Conservation (phyloP, 805 yeast species). For the Wilhelminamyces savonicus region DNA sequence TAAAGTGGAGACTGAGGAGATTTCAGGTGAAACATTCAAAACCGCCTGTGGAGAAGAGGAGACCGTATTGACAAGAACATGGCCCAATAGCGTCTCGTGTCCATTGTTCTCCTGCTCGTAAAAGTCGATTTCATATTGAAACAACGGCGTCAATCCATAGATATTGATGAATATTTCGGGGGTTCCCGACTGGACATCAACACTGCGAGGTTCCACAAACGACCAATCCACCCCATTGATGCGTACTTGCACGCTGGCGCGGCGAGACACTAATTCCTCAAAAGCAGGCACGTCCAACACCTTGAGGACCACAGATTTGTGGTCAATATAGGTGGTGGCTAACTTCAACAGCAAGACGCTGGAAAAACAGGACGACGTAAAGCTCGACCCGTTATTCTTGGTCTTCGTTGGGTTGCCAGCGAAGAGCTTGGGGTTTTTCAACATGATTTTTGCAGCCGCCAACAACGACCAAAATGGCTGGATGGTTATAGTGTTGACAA, state of each 20-base stretch:
- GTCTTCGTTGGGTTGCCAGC: slow-evolving; percentile 20
- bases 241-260: slow-evolving; percentile 11
- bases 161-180: slow-evolving; percentile 15
- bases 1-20: slow-evolving; percentile 23
- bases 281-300: slow-evolving; percentile 10
- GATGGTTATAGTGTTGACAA: slow-evolving; percentile 11
- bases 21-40: slow-evolving; percentile 19
- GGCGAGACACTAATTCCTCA: slow-evolving; percentile 2
- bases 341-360: slow-evolving; percentile 3
- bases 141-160: slow-evolving; percentile 31
- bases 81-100: slow-evolving; percentile 10
- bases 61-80: slow-evolving; percentile 25
- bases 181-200: background rate
- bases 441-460: slow-evolving; percentile 31
- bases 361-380: slow-evolving; percentile 3
- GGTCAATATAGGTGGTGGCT: slow-evolving; percentile 22
- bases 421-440: slow-evolving; percentile 22
- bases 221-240: slow-evolving; percentile 31
- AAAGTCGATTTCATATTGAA: slow-evolving; percentile 32
- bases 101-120: too few species aligned
- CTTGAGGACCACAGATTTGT: slow-evolving; percentile 23
- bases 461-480: slow-evolving; percentile 40
- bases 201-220: too few species aligned
- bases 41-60: slow-evolving; percentile 13
- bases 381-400: slow-evolving; percentile 18